Evolutionary conservation across 1,139 yeast genomes (phyloP), one percentile per base, ranked within the genome.

Genomic region (Candida tetrigidarum): DNA sequence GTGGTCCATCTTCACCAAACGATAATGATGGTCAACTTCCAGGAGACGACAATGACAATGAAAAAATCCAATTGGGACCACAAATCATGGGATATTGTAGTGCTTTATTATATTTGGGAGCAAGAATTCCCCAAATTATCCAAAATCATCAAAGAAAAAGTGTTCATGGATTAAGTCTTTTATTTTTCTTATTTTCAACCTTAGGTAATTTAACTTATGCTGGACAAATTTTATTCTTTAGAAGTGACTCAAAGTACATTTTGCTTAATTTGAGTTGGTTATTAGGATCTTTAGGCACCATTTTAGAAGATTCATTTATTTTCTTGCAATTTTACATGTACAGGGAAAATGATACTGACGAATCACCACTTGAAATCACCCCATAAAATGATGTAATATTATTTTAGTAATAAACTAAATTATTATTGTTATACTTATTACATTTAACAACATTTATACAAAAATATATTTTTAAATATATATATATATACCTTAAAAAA

Each of bases 131-230:
- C 1, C 96, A 87, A 63, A 87, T 87, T 48, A 64, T 83, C 49
- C 90, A 84, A 59, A 87, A 87, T 63, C 78, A 85, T 63, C 61
- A 66, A 46, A 74, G 90, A 50, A 80, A 82, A 54, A 84, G 92
- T 10, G 90, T 86, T 32, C 79, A 81, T 50, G 96, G 96, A 1
- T 76, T 87, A 47, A 83, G 91, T 50, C 72, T 87, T 51, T 73
- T 87, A 44, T 87, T 87, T 65, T 86, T 87, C 67, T 66, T 87
- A 49, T 82, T 87, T 52, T 85, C 93, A 34, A 79, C 88, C 14
- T 67, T 86, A 54, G 96, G 95, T 20, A 87, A 88, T 62, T 60
- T 86, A 51, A 84, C 93, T 3, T 88, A 86, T 59, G 89, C 92
- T 18, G 81, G 83, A 41, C 92, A 87, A 58, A 87, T 87, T 46